Conservation (phyloP, 1,284 basidiomycete species). For the Ceratobasidium sp. region DNA sequence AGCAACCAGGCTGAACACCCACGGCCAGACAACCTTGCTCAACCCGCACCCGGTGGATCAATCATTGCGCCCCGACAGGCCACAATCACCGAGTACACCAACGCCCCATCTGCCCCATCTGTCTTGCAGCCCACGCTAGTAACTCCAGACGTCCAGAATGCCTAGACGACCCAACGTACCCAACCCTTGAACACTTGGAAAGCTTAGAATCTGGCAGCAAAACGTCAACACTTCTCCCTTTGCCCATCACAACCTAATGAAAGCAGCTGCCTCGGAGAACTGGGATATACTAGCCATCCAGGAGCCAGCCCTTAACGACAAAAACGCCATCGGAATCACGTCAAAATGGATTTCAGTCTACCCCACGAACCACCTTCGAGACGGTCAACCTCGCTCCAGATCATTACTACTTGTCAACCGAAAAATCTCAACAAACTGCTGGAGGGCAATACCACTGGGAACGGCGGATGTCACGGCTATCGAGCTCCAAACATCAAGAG, state of each 20-base stretch:
- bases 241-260: slow-evolving; percentile 2
- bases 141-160: background rate
- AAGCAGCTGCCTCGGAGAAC: background rate
- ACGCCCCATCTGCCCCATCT: background rate
- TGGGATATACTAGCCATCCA: slow-evolving; percentile 24
- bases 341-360: slow-evolving; percentile 1
- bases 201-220: slow-evolving; percentile 11
- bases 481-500: background rate
- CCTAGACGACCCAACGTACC: background rate
- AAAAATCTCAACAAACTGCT: slow-evolving; percentile 6
- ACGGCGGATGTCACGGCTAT: background rate
- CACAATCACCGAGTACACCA: background rate
- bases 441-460: background rate
- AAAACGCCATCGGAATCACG: background rate
- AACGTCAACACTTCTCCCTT: background rate
- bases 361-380: background rate
- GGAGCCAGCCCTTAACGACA: background rate
- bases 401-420: background rate
- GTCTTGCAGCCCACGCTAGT: background rate
- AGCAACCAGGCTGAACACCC: background rate
- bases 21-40: slow-evolving; percentile 1
- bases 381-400: background rate
- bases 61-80: background rate
- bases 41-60: background rate
- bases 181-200: background rate